Evolutionary conservation across 257 asterid species (phyloP).

Genomic region (Echium plantagineum): DNA sequence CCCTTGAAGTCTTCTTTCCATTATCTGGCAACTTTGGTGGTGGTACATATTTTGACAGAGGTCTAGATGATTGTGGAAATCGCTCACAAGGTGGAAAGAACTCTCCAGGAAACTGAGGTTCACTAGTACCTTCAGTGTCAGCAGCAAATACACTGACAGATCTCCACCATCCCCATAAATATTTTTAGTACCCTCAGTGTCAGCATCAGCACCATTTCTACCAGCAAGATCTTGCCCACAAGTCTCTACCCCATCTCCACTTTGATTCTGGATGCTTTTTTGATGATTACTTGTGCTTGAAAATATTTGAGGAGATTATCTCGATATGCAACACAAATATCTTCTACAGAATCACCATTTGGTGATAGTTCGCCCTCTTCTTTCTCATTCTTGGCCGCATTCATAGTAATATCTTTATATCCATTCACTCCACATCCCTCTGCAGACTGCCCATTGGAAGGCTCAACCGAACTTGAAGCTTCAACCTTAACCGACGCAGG

Average conservation of each 20-base stretch:
- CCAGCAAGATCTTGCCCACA: slow-evolving; percentile 47
- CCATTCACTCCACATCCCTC: slow-evolving; percentile 40
- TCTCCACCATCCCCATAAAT: slow-evolving; percentile 76
- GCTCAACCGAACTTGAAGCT: slow-evolving; percentile 26
- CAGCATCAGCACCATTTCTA: slow-evolving; percentile 76
- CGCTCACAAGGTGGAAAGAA: slow-evolving; percentile 49
- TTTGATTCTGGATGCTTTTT: slow-evolving; percentile 38
- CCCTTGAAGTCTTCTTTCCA: too few species aligned
- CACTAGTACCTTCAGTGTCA: slow-evolving; percentile 65
- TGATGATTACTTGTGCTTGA: slow-evolving; percentile 27
- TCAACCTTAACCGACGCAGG: too few species aligned
- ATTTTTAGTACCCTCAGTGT: slow-evolving; percentile 79
- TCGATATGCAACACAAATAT: slow-evolving; percentile 52
- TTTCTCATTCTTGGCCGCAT: slow-evolving; percentile 71
- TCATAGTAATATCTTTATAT: slow-evolving; percentile 30
- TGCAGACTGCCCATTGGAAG: slow-evolving; percentile 37
- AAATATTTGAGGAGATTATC: slow-evolving; percentile 29
- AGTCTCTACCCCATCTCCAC: slow-evolving; percentile 29
- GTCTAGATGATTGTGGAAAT: slow-evolving; percentile 54
- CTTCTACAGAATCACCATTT: slow-evolving; percentile 66
- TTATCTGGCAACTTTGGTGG: too few species aligned
- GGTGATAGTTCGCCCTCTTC: slow-evolving; percentile 95
- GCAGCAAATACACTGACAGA: slow-evolving; percentile 93
- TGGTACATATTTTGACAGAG: slow-evolving; percentile 64
- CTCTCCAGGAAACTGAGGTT: slow-evolving; percentile 54